These are phyloP conservation scores for Pseudoperonospora humuli DNA, from an alignment of 352 stramenopile species.

Conservation along the genomic window DNA sequence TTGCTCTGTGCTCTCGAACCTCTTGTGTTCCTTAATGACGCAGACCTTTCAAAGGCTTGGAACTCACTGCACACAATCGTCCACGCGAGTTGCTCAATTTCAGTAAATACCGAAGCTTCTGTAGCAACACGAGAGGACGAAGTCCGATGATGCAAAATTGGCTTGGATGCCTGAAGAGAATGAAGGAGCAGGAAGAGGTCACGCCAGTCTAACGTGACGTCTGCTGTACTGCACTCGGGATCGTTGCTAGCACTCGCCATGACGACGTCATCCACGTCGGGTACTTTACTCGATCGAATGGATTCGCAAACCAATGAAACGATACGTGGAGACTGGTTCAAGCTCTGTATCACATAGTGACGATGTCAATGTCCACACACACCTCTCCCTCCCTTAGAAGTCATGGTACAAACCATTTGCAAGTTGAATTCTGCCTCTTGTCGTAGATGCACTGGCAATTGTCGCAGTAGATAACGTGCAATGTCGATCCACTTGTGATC, in stretches of 20 bases:
- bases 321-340: slow-evolving; percentile 48
- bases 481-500: slow-evolving; percentile 45
- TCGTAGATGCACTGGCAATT: slow-evolving; percentile 42
- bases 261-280: slow-evolving; percentile 1
- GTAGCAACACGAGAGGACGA: slow-evolving; percentile 45
- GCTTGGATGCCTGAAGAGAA: slow-evolving; percentile 64
- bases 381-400: too few species aligned
- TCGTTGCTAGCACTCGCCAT: slow-evolving; percentile 7
- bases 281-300: slow-evolving; percentile 21
- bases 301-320: slow-evolving; percentile 44
- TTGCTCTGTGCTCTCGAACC: neutral
- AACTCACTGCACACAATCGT: slow-evolving; percentile 25
- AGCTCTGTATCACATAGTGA: slow-evolving; percentile 23
- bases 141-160: slow-evolving; percentile 63
- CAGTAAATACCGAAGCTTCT: slow-evolving; percentile 35
- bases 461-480: slow-evolving; percentile 38
- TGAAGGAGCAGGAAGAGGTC: slow-evolving; percentile 70
- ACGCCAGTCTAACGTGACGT: slow-evolving; percentile 33
- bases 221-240: neutral
- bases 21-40: neutral
- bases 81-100: slow-evolving; percentile 40
- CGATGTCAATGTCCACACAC: slow-evolving; percentile 1
- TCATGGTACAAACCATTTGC: slow-evolving; percentile 45
- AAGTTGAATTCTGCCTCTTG: slow-evolving; percentile 74
- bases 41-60: slow-evolving; percentile 4